Conservation (phyloP, 2,329 filamentous ascomycete genomes). For the Colletotrichum sidae region DNA sequence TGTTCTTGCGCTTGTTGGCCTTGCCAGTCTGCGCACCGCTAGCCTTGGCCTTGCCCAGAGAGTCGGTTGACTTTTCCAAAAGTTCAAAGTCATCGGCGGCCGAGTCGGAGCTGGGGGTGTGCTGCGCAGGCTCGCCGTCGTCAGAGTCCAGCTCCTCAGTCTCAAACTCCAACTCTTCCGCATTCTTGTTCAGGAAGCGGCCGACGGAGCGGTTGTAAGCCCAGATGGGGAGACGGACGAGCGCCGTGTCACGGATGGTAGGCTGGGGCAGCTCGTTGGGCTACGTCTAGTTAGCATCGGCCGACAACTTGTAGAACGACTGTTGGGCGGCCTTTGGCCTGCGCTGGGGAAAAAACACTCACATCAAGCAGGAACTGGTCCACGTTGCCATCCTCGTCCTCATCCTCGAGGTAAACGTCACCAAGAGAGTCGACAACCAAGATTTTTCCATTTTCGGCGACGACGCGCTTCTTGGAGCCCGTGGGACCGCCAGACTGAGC, state of each 20-base stretch:
- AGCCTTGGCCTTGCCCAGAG: conserved; percentile 63
- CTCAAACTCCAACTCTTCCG: conserved; percentile 50
- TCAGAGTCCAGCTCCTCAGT: conserved; percentile 53
- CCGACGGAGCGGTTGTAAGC: conserved; percentile 69
- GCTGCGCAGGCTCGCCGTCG: conserved; percentile 62
- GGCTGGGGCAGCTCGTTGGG: conserved; percentile 83
- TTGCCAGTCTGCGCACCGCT: conserved; percentile 60
- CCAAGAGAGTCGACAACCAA: conserved; percentile 92
- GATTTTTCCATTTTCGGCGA: conserved; percentile 95
- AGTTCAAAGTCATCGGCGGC: conserved; percentile 72
- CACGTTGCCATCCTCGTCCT: conserved; percentile 85
- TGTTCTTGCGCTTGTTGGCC: conserved; percentile 65
- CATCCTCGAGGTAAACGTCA: conserved; percentile 94
- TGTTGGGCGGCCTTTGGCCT: background rate
- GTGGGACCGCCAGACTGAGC: conserved; percentile 67
- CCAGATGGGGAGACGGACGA: conserved; percentile 83
- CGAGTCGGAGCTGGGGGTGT: conserved; percentile 67
- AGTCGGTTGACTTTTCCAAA: conserved; percentile 70
- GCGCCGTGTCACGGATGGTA: conserved; percentile 82
- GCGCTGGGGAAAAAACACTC: conserved; percentile 52
- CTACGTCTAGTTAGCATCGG: conserved; percentile 55
- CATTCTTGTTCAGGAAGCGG: conserved; percentile 56
- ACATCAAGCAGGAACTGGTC: conserved; percentile 91
- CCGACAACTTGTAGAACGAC: background rate
- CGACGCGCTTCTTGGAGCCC: conserved; percentile 86